Evolutionary conservation across 495 filamentous ascomycete species (phyloP).

Genomic region (Xylaria sp.): DNA sequence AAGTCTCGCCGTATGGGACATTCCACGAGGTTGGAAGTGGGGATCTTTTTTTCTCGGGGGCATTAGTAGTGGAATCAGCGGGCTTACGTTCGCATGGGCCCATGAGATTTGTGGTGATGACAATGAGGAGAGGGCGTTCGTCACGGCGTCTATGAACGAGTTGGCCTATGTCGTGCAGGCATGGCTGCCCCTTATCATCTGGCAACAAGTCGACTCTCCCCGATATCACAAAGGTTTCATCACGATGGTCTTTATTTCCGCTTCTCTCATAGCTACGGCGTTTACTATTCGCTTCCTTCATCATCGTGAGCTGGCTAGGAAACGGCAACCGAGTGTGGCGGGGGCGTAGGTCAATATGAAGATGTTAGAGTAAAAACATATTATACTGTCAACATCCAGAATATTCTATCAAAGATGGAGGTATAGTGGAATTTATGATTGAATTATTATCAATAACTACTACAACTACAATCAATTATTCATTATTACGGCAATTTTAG

Average conservation of each 20-base stretch:
- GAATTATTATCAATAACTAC: not conserved
- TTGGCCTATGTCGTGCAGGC: slow-evolving; percentile 52
- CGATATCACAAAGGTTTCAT: slow-evolving; percentile 54
- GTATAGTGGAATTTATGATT: not conserved
- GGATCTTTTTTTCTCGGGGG: slow-evolving; percentile 56
- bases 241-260: slow-evolving; percentile 48
- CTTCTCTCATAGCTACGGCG: slow-evolving; percentile 44
- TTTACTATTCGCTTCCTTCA: slow-evolving; percentile 52
- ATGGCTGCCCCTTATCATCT: slow-evolving; percentile 55
- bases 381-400: not conserved
- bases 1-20: slow-evolving; percentile 51
- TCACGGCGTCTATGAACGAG: slow-evolving; percentile 52
- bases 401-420: not conserved
- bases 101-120: slow-evolving; percentile 60
- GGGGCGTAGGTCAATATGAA: not conserved
- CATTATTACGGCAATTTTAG: no score
- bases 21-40: slow-evolving; percentile 54
- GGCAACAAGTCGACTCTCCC: slow-evolving; percentile 57
- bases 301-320: slow-evolving; percentile 44
- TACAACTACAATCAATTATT: no score
- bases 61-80: slow-evolving; percentile 45
- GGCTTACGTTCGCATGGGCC: slow-evolving; percentile 56
- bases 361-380: not conserved
- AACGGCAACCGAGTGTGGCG: not conserved
- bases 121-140: slow-evolving; percentile 63